Evolutionary conservation across 108 stramenopile genomes (phyloP).

Genomic region (Cyclotella atomus): DNA sequence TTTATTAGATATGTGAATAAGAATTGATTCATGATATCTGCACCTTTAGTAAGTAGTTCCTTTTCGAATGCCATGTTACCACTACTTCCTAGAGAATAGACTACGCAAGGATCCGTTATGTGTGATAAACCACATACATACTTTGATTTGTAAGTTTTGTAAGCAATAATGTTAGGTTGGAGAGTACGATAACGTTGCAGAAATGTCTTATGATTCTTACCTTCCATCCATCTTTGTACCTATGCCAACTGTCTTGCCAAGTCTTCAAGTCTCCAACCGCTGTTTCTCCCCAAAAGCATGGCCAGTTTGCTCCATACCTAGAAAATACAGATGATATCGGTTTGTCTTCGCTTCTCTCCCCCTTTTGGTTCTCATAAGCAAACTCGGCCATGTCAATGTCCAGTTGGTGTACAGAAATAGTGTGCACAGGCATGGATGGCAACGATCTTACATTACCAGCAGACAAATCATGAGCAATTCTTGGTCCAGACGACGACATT

Average conservation of each 20-base stretch:
- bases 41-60: not conserved
- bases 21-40: not conserved
- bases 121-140: not conserved
- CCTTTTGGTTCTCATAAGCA: slow-evolving; percentile 4
- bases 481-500: too few relatives aligned
- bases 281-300: slow-evolving; percentile 2
- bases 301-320: slow-evolving; percentile 10
- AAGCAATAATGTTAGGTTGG: too few relatives aligned
- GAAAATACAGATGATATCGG: not conserved
- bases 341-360: not conserved
- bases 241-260: not conserved
- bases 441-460: too few relatives aligned
- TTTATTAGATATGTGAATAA: not conserved
- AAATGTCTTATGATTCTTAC: too few relatives aligned
- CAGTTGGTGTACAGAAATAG: not conserved
- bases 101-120: not conserved
- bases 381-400: slow-evolving; percentile 5
- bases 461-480: too few relatives aligned
- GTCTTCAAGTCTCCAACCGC: slow-evolving; percentile 2
- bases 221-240: slow-evolving; percentile 10
- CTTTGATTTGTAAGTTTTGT: too few relatives aligned
- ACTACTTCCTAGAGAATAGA: not conserved
- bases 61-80: slow-evolving; percentile 10
- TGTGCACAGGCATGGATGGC: not conserved
- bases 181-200: too few relatives aligned